These are phyloP conservation scores for Aureobasidium sp. DNA, from an alignment of 2,329 filamentous ascomycete genomes.

Conservation along the genomic window DNA sequence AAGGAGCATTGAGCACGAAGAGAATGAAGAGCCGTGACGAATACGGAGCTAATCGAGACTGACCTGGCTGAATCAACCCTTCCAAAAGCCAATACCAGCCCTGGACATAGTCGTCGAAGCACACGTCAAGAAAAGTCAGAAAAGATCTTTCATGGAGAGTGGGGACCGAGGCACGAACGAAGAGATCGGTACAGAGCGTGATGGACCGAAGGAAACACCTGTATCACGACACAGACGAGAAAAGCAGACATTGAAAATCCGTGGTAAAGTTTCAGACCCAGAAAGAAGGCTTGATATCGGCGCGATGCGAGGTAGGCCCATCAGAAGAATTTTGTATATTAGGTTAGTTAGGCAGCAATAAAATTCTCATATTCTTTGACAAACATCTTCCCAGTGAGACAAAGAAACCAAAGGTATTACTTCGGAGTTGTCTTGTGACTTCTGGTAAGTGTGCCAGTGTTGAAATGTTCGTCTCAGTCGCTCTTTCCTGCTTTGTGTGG, in stretches of 20 bases:
- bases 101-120: no score
- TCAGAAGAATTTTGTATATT: background rate
- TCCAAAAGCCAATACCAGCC: no score
- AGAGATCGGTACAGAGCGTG: background rate
- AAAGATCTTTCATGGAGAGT: background rate
- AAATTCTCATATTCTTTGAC: background rate
- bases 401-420: background rate
- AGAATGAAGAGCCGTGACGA: background rate
- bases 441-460: no score
- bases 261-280: no score
- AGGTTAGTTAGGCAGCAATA: background rate
- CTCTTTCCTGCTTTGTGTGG: background rate
- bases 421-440: background rate
- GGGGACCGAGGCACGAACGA: background rate
- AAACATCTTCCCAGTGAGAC: background rate
- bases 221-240: background rate
- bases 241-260: background rate
- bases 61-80: no score
- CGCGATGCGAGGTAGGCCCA: no score
- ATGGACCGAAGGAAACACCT: background rate
- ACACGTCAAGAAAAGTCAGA: no score
- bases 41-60: no score
- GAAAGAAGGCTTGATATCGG: no score
- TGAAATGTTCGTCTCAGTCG: background rate
- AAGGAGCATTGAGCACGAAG: background rate